Evolutionary conservation across 768 basidiomycete genomes (phyloP).

Genomic region (Lanmaoa rubissima): DNA sequence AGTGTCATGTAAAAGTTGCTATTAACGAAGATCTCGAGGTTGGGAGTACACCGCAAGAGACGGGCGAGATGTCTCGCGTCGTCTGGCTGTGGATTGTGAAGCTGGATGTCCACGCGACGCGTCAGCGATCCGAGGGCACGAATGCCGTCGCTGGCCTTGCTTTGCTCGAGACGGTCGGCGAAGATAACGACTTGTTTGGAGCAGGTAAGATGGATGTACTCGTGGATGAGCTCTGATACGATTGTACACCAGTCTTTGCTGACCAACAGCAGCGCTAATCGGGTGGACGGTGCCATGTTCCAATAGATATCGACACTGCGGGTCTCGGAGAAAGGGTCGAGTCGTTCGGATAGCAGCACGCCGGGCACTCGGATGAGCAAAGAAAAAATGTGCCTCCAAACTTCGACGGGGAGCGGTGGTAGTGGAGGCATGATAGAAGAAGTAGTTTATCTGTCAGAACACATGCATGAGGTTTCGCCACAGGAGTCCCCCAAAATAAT

Average conservation of each 20-base stretch:
- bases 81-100: conserved; percentile 32
- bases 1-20: conserved; percentile 34
- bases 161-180: conserved; percentile 36
- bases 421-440: conserved; percentile 12
- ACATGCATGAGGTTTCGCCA: conserved; percentile 2
- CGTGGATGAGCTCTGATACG: conserved; percentile 38
- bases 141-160: conserved; percentile 17
- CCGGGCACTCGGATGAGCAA: conserved; percentile 36
- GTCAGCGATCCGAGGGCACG: conserved; percentile 38
- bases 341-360: conserved; percentile 31
- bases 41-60: conserved; percentile 41
- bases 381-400: conserved; percentile 42
- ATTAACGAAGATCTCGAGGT: conserved; percentile 43
- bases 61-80: conserved; percentile 30
- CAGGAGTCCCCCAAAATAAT: neutral
- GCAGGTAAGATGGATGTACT: conserved; percentile 40
- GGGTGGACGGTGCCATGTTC: conserved; percentile 27
- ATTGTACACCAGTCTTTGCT: conserved; percentile 38
- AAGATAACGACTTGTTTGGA: conserved; percentile 34
- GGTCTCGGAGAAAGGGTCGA: conserved; percentile 41
- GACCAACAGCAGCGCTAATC: conserved; percentile 35
- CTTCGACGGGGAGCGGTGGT: conserved; percentile 33
- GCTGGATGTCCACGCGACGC: conserved; percentile 42
- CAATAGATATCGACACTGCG: conserved; percentile 32
- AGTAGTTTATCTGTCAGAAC: neutral